A percentile compares a stretch with the other conserved stretches of the same genome.
phyloP scores from a whole-genome alignment of 2,329 filamentous ascomycete species.

The Leptographium procerum region DNA sequence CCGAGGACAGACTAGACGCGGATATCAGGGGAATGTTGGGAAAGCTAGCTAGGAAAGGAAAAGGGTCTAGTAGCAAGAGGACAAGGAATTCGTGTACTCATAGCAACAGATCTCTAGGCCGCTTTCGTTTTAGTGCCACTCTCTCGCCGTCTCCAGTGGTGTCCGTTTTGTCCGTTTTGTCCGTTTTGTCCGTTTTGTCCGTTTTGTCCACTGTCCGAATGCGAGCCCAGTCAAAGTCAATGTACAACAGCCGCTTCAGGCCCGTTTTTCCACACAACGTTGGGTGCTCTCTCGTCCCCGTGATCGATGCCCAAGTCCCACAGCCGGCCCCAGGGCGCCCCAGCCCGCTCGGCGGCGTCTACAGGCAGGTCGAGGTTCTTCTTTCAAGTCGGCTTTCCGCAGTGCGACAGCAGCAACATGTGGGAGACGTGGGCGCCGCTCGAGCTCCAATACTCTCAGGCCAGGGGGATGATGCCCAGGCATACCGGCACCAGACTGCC shows the following conservation, averaged over 20 bases:
- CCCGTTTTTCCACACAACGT: neutral
- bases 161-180: too few relatives aligned
- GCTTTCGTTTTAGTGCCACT: too few relatives aligned
- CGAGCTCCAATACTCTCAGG: neutral
- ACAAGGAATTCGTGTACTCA: too few relatives aligned
- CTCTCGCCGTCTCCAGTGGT: too few relatives aligned
- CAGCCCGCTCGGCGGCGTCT: neutral
- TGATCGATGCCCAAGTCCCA: neutral
- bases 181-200: too few relatives aligned
- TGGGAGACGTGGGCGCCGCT: neutral
- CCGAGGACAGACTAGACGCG: too few relatives aligned
- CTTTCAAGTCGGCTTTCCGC: neutral
- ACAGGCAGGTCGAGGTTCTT: neutral
- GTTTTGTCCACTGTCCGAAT: too few relatives aligned
- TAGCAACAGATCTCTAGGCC: too few relatives aligned
- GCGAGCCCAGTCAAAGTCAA: slow-evolving; percentile 7
- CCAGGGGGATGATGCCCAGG: neutral
- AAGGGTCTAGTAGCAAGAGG: too few relatives aligned
- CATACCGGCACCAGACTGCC: neutral
- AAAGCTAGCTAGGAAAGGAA: too few relatives aligned
- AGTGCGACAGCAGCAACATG: slow-evolving; percentile 1
- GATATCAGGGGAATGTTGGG: too few relatives aligned
- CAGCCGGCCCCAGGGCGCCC: neutral
- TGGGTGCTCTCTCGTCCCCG: neutral
- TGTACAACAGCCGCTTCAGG: neutral